Evolutionary conservation across 176 grass and related monocot genomes (phyloP).

Genomic region (Aegilops speltoides): DNA sequence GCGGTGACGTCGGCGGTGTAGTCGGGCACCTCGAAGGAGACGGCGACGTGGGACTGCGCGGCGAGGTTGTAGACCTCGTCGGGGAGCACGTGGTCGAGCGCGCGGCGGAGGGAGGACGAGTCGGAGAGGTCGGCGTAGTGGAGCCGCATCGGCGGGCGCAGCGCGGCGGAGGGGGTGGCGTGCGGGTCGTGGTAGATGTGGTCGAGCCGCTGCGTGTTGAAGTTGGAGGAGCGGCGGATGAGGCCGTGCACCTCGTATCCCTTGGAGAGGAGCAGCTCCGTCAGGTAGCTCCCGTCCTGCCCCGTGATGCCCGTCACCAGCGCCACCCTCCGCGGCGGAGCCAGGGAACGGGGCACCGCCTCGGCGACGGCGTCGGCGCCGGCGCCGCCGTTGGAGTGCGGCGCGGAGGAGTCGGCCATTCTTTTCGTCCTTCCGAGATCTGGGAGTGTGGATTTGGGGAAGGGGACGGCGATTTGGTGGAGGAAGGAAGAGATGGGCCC

Average conservation of each 20-base stretch:
- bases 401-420: slow-evolving; percentile 22
- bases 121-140: slow-evolving; percentile 99
- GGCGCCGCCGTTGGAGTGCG: slow-evolving; percentile 37
- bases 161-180: slow-evolving; percentile 36
- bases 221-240: slow-evolving; percentile 97
- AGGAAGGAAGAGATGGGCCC: too few species aligned
- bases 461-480: too few species aligned
- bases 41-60: slow-evolving; percentile 92
- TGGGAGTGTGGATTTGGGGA: neutral
- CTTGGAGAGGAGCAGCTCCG: slow-evolving; percentile 78
- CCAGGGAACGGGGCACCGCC: slow-evolving; percentile 25
- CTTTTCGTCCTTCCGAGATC: slow-evolving; percentile 4
- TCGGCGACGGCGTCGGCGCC: neutral
- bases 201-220: slow-evolving; percentile 85
- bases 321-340: slow-evolving; percentile 72
- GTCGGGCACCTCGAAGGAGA: slow-evolving; percentile 95
- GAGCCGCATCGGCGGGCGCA: slow-evolving; percentile 74
- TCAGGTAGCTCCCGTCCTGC: slow-evolving; percentile 95
- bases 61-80: slow-evolving; percentile 99
- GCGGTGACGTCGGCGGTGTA: slow-evolving; percentile 92
- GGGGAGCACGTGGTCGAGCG: slow-evolving; percentile 73
- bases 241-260: slow-evolving; percentile 98
- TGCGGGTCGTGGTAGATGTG: slow-evolving; percentile 98
- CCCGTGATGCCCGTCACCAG: slow-evolving; percentile 91
- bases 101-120: slow-evolving; percentile 88